Evolutionary conservation across 2,329 filamentous ascomycete genomes (phyloP), one percentile per base, ranked within the genome.

Genomic region (Ilyonectria sp.): DNA sequence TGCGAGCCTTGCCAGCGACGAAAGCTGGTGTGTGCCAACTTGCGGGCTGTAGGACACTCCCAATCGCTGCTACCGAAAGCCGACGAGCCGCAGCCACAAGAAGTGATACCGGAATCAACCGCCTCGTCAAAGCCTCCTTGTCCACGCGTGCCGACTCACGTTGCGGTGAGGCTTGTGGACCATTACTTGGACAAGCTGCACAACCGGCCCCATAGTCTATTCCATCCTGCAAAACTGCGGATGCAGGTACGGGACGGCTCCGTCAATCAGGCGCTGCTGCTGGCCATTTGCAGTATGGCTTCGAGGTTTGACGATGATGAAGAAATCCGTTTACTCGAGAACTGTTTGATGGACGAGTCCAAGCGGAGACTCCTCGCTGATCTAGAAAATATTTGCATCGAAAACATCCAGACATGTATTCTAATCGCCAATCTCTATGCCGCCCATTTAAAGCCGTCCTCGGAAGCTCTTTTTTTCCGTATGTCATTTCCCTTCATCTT

Each of bases 331-430:
- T 49, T 19, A 2, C 33, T 63, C 8, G 40, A 2, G 66, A 65
- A 44, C 8, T 47, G 4, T 15, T 23, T 63, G 26, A 47, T 61
- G 1, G 8, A 31, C 3, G 59, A 67, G 8, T 63, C 69, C 1
- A 70, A 70, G 23, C 54, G 47, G 1, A 52, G 65, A 1, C 50
- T 69, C 9, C 59, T 54, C 11, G 15, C 50, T 15, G 67, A 69
- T 26, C 19, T 70, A 0, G 66, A 70, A 33, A 69, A 69, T 15
- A 59, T 69, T 9, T 67, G 67, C 23, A 26, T 70, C 2, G 69
- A 69, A 35, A 70, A 70, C 37, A 58, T 70, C 3, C 69, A 70
- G 35, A 60, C 67, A 0, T 69, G 62, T 11, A 56, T 70, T 15
- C 43, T 70, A 15, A 46, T 70, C 8, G 63, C 69, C 2, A 65